A percentile compares a stretch with the other conserved stretches of the same genome.
These are phyloP conservation scores for Pleurotus tuoliensis DNA, from an alignment of 768 basidiomycete species.

Conservation along the genomic window DNA sequence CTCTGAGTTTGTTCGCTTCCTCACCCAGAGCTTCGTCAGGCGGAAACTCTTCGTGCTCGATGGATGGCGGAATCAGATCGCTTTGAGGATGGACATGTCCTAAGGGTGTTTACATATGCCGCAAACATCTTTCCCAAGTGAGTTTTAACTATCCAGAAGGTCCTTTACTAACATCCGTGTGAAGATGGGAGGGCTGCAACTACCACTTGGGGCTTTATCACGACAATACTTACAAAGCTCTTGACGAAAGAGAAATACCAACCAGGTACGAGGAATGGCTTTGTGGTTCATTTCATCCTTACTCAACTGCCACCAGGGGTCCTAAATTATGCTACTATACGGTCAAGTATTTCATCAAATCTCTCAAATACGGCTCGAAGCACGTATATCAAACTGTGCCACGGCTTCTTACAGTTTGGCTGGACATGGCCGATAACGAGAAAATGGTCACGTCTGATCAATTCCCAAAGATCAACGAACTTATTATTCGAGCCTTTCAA, in stretches of 20 bases:
- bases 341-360: constrained; percentile 61
- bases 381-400: constrained; percentile 96
- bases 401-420: constrained; percentile 89
- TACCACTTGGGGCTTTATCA: constrained; percentile 89
- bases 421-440: constrained; percentile 77
- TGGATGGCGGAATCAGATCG: constrained; percentile 93
- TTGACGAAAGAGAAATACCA: constrained; percentile 41
- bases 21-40: constrained; percentile 36
- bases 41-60: constrained; percentile 75
- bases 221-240: constrained; percentile 65
- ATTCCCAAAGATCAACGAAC: constrained; percentile 54
- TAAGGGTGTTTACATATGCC: constrained; percentile 52
- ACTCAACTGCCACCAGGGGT: constrained; percentile 34
- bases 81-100: constrained; percentile 62
- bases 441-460: constrained; percentile 25
- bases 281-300: background rate
- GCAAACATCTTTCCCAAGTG: constrained; percentile 49
- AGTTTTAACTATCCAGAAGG: constrained; percentile 3
- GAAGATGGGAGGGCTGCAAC: constrained; percentile 78
- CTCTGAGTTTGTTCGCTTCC: background rate
- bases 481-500: constrained; percentile 51
- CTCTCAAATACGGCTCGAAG: constrained; percentile 83
- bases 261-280: constrained; percentile 32
- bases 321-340: constrained; percentile 64
- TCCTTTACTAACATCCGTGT: constrained; percentile 4